A percentile compares a stretch with the other conserved stretches of the same genome.
phyloP scores from a whole-genome alignment of 2,329 filamentous ascomycete genomes.

The Penicillium occitanis region DNA sequence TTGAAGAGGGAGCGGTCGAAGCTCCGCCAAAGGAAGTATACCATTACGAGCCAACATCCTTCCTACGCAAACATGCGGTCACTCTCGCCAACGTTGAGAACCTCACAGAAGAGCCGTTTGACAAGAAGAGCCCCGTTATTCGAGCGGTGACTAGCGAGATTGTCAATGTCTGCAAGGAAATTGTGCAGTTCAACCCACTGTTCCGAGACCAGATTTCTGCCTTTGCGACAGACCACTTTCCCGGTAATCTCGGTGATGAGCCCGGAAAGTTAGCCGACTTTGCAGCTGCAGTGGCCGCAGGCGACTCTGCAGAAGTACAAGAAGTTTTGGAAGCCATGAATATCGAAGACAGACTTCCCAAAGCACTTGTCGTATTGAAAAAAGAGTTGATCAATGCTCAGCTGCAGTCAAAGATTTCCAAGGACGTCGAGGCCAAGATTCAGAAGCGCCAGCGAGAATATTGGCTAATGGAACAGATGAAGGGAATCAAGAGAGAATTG shows the following conservation, averaged over 20 bases:
- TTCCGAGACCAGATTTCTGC: constrained; percentile 98
- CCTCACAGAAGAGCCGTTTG: constrained; percentile 80
- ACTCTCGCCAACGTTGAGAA: constrained; percentile 96
- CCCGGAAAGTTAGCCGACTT: constrained; percentile 96
- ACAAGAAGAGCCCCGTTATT: constrained; percentile 85
- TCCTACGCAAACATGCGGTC: constrained; percentile 86
- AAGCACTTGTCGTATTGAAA: constrained; percentile 88
- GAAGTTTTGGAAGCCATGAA: constrained; percentile 86
- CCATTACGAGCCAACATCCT: constrained; percentile 82
- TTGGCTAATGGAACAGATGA: constrained; percentile 99
- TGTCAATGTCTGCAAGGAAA: constrained; percentile 97
- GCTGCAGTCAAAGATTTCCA: constrained; percentile 93
- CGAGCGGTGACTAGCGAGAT: constrained; percentile 95
- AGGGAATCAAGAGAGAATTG: constrained; percentile 91
- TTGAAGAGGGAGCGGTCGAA: constrained; percentile 77
- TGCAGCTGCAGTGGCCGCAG: constrained; percentile 92
- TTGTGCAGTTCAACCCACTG: constrained; percentile 87
- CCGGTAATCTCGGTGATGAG: constrained; percentile 91
- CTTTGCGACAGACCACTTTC: constrained; percentile 92
- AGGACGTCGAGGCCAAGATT: constrained; percentile 96
- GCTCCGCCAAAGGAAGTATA: constrained; percentile 46
- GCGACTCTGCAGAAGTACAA: constrained; percentile 87
- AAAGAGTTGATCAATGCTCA: constrained; percentile 99
- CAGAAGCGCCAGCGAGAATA: constrained; percentile 97
- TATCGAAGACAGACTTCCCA: constrained; percentile 87